A percentile compares a stretch with the other conserved stretches of the same genome.
Conservation (phyloP, 495 filamentous ascomycete genomes). For the Xylaria grammica region DNA sequence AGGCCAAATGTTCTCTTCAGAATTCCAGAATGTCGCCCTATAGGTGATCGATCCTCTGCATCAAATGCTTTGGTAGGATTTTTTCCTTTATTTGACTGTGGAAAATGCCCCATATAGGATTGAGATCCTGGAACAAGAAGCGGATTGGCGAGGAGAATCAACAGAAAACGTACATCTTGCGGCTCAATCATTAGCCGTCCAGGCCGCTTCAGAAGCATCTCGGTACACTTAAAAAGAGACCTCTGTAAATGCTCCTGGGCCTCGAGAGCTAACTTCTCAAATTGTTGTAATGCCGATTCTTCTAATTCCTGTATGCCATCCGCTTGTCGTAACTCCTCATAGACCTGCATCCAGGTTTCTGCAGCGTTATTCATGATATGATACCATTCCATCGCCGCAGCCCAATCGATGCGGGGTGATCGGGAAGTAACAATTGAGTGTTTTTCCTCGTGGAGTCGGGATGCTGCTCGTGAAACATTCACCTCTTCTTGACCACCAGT, state of each 20-base stretch:
- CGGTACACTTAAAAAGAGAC: constrained; percentile 79
- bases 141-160: constrained; percentile 87
- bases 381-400: constrained; percentile 76
- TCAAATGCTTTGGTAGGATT: constrained; percentile 29
- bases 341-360: constrained; percentile 61
- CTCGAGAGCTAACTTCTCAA: constrained; percentile 67
- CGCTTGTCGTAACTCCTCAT: constrained; percentile 46
- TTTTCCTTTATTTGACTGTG: constrained; percentile 36
- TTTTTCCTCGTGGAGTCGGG: constrained; percentile 40
- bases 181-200: constrained; percentile 71
- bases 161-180: constrained; percentile 76
- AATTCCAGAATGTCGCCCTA: constrained; percentile 72
- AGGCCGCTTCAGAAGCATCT: constrained; percentile 85
- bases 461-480: constrained; percentile 39
- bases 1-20: constrained; percentile 86
- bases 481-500: constrained; percentile 61
- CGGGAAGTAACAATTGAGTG: constrained; percentile 59
- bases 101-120: constrained; percentile 38
- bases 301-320: constrained; percentile 47
- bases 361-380: constrained; percentile 65
- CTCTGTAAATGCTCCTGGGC: constrained; percentile 71
- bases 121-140: constrained; percentile 60
- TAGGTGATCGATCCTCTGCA: constrained; percentile 28
- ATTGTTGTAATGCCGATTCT: constrained; percentile 45
- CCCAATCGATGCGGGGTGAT: constrained; percentile 79